These are phyloP conservation scores for Acorus gramineus DNA, from an alignment of 106 monocot species.

Conservation along the genomic window DNA sequence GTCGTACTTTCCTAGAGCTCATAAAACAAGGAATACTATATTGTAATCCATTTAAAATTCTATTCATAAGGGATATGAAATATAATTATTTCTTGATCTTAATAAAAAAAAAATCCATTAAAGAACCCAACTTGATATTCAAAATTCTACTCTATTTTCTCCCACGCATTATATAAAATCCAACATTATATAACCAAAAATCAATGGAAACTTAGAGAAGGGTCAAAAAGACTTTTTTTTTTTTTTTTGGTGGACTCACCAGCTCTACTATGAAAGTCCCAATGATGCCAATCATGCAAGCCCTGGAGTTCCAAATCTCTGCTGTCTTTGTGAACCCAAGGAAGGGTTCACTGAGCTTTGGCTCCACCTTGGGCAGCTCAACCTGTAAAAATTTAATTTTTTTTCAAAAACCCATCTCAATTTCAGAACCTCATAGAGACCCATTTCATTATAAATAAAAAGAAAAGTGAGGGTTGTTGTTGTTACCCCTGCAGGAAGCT, in stretches of 20 bases:
- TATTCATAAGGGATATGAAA: no score
- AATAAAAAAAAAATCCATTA: no score
- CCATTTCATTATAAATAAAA: not conserved
- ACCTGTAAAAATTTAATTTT: slow-evolving; percentile 23
- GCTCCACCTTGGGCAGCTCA: slow-evolving; percentile 59
- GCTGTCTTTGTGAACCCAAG: slow-evolving; percentile 83
- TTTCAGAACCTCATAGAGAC: no score
- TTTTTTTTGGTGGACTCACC: slow-evolving; percentile 19
- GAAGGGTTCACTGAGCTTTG: slow-evolving; percentile 66
- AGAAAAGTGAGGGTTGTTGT: not conserved
- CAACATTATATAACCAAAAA: not conserved
- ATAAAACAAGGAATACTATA: no score
- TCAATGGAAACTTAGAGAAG: not conserved
- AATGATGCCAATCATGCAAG: slow-evolving; percentile 88
- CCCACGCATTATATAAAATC: no score
- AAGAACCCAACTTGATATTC: no score
- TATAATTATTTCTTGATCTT: no score
- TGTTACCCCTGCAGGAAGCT: slow-evolving; percentile 65
- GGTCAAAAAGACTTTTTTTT: not conserved
- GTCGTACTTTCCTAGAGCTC: no score
- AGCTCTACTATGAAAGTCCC: slow-evolving; percentile 83
- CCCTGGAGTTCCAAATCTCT: slow-evolving; percentile 93
- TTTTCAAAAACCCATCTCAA: not conserved
- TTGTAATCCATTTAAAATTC: no score
- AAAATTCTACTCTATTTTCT: no score